These are phyloP conservation scores for Pelargonium nanum DNA, from an alignment of 345 rosid species.

Conservation along the genomic window DNA sequence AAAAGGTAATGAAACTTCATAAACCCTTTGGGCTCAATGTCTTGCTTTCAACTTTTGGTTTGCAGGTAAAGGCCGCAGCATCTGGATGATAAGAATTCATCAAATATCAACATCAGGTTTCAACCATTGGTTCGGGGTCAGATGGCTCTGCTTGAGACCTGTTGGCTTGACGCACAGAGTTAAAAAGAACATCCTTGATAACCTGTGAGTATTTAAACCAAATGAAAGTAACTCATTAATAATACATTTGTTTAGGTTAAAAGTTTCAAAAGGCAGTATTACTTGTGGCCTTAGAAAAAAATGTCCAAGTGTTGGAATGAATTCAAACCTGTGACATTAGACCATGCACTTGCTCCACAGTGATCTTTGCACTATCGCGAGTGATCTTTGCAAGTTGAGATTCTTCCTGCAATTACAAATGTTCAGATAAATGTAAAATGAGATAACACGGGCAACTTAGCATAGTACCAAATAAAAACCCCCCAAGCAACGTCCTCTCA, in stretches of 20 bases:
- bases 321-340: conserved; percentile 88
- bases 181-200: conserved; percentile 91
- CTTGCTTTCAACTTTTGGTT: too few relatives aligned
- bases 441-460: not conserved
- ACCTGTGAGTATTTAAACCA: conserved; percentile 29
- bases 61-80: not conserved
- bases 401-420: conserved; percentile 59
- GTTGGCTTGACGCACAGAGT: conserved; percentile 58
- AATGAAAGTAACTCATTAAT: not conserved
- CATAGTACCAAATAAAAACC: not conserved
- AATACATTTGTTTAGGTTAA: too few relatives aligned
- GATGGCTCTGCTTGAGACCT: conserved; percentile 42
- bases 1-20: too few relatives aligned
- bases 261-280: not conserved
- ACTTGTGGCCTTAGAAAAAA: not conserved
- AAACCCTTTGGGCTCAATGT: too few relatives aligned
- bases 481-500: too few relatives aligned
- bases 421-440: not conserved
- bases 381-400: conserved; percentile 96
- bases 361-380: conserved; percentile 90
- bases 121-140: conserved; percentile 90
- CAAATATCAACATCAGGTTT: conserved; percentile 35
- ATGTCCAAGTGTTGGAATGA: conserved; percentile 7
- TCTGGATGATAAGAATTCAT: not conserved
- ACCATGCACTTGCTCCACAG: conserved; percentile 97